Percentiles rank a stretch among this genome's conserved stretches.
Evolutionary conservation across 139 green algal species (phyloP).

Genomic region (Mychonastes homosphaera): DNA sequence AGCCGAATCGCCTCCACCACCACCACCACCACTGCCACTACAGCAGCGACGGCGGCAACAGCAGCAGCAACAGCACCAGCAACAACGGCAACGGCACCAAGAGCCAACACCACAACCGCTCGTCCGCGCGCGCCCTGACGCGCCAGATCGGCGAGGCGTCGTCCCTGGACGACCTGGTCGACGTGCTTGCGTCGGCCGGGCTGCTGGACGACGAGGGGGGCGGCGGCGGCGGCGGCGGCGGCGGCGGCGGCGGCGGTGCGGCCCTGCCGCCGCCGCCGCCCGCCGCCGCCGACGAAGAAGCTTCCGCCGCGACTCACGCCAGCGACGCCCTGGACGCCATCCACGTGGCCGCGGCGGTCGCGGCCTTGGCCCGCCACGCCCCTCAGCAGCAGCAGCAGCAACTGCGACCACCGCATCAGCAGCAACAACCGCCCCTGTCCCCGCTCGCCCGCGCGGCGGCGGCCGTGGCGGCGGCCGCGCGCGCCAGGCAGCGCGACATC

Average conservation of each 20-base stretch:
- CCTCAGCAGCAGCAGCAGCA: constrained; percentile 9
- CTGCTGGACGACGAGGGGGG: not conserved
- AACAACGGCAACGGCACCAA: constrained; percentile 4
- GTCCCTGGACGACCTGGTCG: constrained; percentile 2
- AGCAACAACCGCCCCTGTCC: not conserved
- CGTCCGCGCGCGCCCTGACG: not conserved
- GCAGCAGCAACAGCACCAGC: not conserved
- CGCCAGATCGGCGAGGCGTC: not conserved
- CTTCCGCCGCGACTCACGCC: not conserved
- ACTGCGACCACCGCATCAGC: not conserved
- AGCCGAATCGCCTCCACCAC: too few species aligned
- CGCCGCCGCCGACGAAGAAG: not conserved
- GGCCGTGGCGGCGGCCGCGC: too few species aligned
- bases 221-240: constrained; percentile 6
- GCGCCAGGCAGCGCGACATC: too few species aligned
- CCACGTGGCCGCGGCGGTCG: not conserved
- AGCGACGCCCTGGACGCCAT: not conserved
- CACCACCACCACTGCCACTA: not conserved
- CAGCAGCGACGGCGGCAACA: not conserved
- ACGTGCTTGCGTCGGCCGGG: not conserved
- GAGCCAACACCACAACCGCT: too few species aligned
- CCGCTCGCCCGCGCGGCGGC: too few species aligned
- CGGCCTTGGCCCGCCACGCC: not conserved
- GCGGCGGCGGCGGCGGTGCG: constrained; percentile 10
- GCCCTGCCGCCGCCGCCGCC: constrained; percentile 13